Evolutionary conservation across 2,329 filamentous ascomycete species (phyloP), one percentile per base, ranked within the genome.

Genomic region (Neonectria punicea): DNA sequence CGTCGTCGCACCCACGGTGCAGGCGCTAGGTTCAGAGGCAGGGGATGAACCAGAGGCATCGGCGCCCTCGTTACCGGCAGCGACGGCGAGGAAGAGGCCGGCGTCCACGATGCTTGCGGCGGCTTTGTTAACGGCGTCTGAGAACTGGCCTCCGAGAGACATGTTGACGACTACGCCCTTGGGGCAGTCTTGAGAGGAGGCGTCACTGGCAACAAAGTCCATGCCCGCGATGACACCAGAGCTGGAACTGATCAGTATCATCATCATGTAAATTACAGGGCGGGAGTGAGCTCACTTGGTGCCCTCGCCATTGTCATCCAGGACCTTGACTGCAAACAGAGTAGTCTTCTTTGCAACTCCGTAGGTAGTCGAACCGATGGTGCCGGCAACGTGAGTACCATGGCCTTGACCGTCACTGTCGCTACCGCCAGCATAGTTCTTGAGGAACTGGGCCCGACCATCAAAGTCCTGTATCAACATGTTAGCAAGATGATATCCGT

Each of bases 91-190:
- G 25, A 25, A 25, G 25, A 25, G 25, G 5, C 25, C 25, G 4
- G 25, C 25, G 25, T 25, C 25, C 25, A 25, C 25, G 25, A 25
- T 25, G 25, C 25, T 25, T 25, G 25, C 25, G 25, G 25, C 25
- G 25, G 25, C 25, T 25, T 25, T 25, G 25, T 25, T 25, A 5
- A 25, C 25, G 25, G 25, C 25, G 25, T 25, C 25, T 25, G 25
- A 25, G 25, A 25, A 25, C 25, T 25, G 25, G 25, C 25, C 25
- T 25, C 87, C 86, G 4, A 89, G 82, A 16, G 84, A 87, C 86
- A 89, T 87, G 79, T 84, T 87, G 70, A 85, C 82, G 16, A 88
- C 85, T 43, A 81, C 77, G 28, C 83, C 82, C 49, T 77, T 80
- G 67, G 78, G 75, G 77, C 82, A 84, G 70, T 67, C 76, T 64